Percentiles rank a stretch among this genome's conserved stretches.
phyloP scores from a whole-genome alignment of 1,284 basidiomycete genomes.

The Pseudozyma sp. region DNA sequence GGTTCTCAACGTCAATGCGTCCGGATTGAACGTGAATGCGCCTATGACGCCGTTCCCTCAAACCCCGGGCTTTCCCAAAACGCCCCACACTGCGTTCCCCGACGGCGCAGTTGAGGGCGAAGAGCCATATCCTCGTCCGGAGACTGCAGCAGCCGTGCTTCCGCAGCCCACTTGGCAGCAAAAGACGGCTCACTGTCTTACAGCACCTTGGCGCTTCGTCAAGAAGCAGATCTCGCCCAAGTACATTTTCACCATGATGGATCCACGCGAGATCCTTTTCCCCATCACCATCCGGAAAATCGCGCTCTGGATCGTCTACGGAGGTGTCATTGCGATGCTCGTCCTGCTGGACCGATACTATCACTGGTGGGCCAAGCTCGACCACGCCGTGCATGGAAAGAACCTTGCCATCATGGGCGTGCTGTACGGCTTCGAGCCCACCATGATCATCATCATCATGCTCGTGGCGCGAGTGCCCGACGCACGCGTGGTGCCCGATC shows the following conservation, averaged over 20 bases:
- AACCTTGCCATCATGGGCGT: conserved; percentile 37
- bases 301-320: conserved; percentile 33
- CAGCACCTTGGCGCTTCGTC: conserved; percentile 18
- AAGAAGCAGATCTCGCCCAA: conserved; percentile 24
- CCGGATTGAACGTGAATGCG: not conserved
- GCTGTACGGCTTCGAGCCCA: conserved; percentile 39
- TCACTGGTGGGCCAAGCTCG: conserved; percentile 40
- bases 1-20: conserved; percentile 6
- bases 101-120: conserved; percentile 7
- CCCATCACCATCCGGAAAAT: conserved; percentile 33
- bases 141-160: conserved; percentile 1
- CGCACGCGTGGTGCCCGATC: conserved; percentile 27
- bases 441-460: conserved; percentile 41
- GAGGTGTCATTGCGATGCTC: conserved; percentile 25
- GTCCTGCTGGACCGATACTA: conserved; percentile 37
- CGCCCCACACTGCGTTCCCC: conserved; percentile 16
- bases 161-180: conserved; percentile 7
- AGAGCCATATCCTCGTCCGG: not conserved
- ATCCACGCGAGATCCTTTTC: conserved; percentile 34
- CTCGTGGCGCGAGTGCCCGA: conserved; percentile 25
- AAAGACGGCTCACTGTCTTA: conserved; percentile 10
- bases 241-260: conserved; percentile 30
- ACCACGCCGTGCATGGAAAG: conserved; percentile 36
- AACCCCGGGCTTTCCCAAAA: conserved; percentile 27
- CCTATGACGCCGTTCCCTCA: conserved; percentile 15